Evolutionary conservation across 2,329 filamentous ascomycete genomes (phyloP).

Genomic region (Botrytis paeoniae): DNA sequence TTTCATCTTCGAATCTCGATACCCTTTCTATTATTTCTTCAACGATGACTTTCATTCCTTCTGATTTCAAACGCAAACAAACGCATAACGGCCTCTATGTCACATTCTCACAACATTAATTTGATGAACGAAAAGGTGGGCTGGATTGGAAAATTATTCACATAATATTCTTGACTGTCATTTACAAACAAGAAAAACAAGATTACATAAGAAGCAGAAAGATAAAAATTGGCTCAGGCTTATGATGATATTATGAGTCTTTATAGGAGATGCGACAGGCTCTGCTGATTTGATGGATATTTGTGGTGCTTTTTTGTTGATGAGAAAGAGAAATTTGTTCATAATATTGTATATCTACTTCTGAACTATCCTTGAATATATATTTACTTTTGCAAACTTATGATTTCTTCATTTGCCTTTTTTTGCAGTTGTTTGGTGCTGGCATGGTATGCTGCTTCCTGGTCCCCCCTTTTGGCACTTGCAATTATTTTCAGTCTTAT

Average conservation of each 20-base stretch:
- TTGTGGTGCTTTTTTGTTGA: constrained; percentile 5
- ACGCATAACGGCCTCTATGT: constrained; percentile 13
- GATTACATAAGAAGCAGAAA: constrained; percentile 6
- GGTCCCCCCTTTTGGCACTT: background rate
- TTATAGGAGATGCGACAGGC: constrained; percentile 11
- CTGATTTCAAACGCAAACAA: constrained; percentile 16
- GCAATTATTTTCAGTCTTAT: background rate
- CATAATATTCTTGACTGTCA: constrained; percentile 12
- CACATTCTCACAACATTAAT: constrained; percentile 13
- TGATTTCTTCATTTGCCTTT: background rate
- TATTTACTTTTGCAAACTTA: background rate
- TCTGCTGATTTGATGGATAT: constrained; percentile 9
- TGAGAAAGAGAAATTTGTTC: constrained; percentile 16
- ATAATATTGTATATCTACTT: constrained; percentile 34
- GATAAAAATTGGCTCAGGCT: constrained; percentile 13
- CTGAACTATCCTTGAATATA: constrained; percentile 30
- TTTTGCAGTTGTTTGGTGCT: background rate
- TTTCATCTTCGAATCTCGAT: constrained; percentile 21
- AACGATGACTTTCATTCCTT: constrained; percentile 9
- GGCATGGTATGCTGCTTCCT: background rate
- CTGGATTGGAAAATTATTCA: background rate
- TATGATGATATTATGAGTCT: constrained; percentile 22
- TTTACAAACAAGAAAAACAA: constrained; percentile 4
- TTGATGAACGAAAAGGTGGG: constrained; percentile 2
- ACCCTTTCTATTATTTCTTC: constrained; percentile 24